phyloP scores from a whole-genome alignment of 169 alveolate genomes.

The Plasmodium ovale region DNA sequence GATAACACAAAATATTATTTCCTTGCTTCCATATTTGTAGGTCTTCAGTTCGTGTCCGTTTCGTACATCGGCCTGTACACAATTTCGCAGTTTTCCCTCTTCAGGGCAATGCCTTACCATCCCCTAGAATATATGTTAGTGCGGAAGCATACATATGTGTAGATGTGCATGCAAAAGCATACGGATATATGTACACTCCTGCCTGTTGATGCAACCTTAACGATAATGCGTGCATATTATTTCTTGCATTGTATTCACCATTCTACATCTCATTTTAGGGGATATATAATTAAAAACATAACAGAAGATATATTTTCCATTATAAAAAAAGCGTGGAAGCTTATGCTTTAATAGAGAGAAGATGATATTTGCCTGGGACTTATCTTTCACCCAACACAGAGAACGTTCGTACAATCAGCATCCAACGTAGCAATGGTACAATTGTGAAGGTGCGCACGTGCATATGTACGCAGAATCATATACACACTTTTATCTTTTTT shows the following conservation, averaged over 20 bases:
- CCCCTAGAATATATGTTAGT: slow-evolving; percentile 65
- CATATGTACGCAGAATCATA: too few species aligned
- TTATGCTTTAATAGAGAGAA: background rate
- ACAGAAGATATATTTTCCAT: slow-evolving; percentile 39
- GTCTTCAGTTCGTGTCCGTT: slow-evolving; percentile 36
- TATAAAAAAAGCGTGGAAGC: slow-evolving; percentile 20
- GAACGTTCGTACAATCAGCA: too few species aligned
- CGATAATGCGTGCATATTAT: too few species aligned
- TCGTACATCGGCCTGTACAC: slow-evolving; percentile 33
- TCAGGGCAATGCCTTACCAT: slow-evolving; percentile 48
- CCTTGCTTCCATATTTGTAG: background rate
- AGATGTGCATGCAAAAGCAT: background rate
- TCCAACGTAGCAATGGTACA: too few species aligned
- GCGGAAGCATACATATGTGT: background rate
- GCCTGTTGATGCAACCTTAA: too few species aligned
- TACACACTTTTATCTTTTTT: too few species aligned
- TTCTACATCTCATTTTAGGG: slow-evolving; percentile 10
- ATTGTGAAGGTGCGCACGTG: too few species aligned
- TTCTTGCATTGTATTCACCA: too few species aligned
- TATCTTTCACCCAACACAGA: too few species aligned
- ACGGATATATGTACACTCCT: too few species aligned
- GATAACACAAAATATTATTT: background rate
- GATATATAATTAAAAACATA: slow-evolving; percentile 55
- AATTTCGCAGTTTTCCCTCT: slow-evolving; percentile 12
- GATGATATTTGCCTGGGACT: background rate